Evolutionary conservation across 306 rosid genomes (phyloP), one percentile per base, ranked within the genome.

Genomic region (Fragaria iinumae): DNA sequence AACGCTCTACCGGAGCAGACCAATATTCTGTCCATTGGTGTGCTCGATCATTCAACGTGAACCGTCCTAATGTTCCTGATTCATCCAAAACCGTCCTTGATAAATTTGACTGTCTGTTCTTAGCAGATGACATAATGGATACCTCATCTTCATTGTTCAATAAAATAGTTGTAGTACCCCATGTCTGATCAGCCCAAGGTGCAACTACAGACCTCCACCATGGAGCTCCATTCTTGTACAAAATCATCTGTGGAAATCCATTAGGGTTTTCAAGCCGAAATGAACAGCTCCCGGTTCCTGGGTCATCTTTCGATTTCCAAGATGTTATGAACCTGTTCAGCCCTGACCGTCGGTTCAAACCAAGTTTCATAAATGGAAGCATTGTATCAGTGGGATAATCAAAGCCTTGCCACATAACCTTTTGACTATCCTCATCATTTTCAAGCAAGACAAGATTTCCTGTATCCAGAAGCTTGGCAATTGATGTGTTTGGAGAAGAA

Each of bases 341-440:
- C 1, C 79, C 65, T 0, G 75, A 53, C 12, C 32, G 2, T 20
- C 67, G 23, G 53, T 80, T 32, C 48, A 74, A 2, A 1, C 66
- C 79, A 6, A 80, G 43, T 74, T 80, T 80, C 79, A 80, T 80
- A 10, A 1, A 2, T 2, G 90, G 85, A n/a, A 88, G 86, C 2
- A 69, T 0, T 1, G 86, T 80, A 43, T 86, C 29, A 0, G 78
- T 1, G 0, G 84, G 90, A 53, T 76, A 29, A 64, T 88, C 83
- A 74, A 88, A 86, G 69, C 92, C 77, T 73, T 84, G 79, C 92
- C 92, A 86, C 1, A 57, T 0, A 0, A 53, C n/a, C 29, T 67
- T 21, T 41, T 76, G 21, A 18, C 72, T 76, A 4, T 17, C 50
- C 1, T 25, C 25, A 25, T 0, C 68, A 3, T 44, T 47, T 10